Base-by-base conservation (phyloP, 192 early-diverging fungal genomes). In the Physocladia obscura region DNA sequence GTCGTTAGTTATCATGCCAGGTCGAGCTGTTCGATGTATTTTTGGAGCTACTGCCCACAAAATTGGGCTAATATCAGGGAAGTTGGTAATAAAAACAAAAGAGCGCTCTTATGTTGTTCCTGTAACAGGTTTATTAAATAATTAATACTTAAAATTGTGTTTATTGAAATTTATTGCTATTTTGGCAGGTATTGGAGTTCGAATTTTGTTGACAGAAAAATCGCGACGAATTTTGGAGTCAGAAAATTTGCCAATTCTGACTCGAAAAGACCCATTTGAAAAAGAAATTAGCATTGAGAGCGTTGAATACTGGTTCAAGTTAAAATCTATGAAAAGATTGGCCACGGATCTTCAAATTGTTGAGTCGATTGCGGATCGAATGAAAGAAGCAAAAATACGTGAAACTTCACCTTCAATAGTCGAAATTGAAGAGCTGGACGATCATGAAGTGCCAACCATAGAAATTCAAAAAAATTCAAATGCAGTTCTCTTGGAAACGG, bases 101-200 rank as follows among this genome's bases (percentile, higher is more conserved):
- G 84, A 86, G 54, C 68, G 62, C 67, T 36, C 70, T 34, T 81
- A 74, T 52, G 22, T 35, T 3, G 62, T 82, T 2, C 63, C 67
- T 24, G 47, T 79, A 3, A 51, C 73, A 38, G 79, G 79, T 80
- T 61, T 13, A 44, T 44, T n/a, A 44, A 44, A 44, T n/a, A 44
- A 44, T 13, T 13, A 44, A 13, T n/a, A 44, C 40, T 13, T 44
- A 44, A 13, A 44, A 44, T 13, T 44, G n/a, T 44, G 29, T 11
- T 17, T 19, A 32, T 19, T 8, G 0, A n/a, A n/a, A n/a, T n/a
- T n/a, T n/a, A n/a, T n/a, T n/a, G n/a, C n/a, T n/a, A n/a, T n/a
- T n/a, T n/a, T n/a, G n/a, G 32, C 65, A 76, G 83, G 83, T 8
- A 49, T 71, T 44, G 83, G 83, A 4, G 65, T 85, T 27, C 80